phyloP scores from a whole-genome alignment of 768 basidiomycete species.

The Tricholomella constricta region DNA sequence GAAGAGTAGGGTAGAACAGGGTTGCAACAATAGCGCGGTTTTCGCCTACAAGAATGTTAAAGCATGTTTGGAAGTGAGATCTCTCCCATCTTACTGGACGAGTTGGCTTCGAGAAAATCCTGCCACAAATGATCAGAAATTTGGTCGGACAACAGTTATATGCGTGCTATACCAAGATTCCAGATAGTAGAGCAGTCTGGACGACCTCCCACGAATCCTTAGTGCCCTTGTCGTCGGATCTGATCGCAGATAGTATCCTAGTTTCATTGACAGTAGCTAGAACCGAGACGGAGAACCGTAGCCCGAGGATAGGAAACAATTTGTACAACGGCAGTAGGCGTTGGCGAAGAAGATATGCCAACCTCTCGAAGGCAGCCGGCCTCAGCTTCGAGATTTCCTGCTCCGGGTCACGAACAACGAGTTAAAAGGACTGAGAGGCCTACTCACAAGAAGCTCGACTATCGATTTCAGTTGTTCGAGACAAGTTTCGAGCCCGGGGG shows the following conservation, averaged over 20 bases:
- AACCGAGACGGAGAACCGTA: slow-evolving; percentile 44
- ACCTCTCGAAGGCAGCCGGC: slow-evolving; percentile 34
- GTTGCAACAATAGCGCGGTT: slow-evolving; percentile 28
- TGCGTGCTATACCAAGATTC: slow-evolving; percentile 41
- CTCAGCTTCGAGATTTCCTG: slow-evolving; percentile 44
- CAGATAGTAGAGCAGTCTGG: slow-evolving; percentile 51
- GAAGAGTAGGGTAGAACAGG: slow-evolving; percentile 24
- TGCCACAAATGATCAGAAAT: slow-evolving; percentile 2
- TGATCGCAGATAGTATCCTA: slow-evolving; percentile 33
- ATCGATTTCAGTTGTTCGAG: slow-evolving; percentile 44
- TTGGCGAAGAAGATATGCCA: slow-evolving; percentile 42
- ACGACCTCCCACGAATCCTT: slow-evolving; percentile 45
- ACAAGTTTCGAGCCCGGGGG: slow-evolving; percentile 32
- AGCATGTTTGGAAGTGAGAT: slow-evolving; percentile 12
- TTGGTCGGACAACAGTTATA: neutral
- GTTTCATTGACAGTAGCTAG: slow-evolving; percentile 40
- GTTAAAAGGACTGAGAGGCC: neutral
- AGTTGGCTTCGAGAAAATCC: slow-evolving; percentile 34
- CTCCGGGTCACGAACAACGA: neutral
- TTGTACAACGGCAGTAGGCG: slow-evolving; percentile 48
- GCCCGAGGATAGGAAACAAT: slow-evolving; percentile 35
- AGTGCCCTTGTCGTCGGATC: slow-evolving; percentile 14
- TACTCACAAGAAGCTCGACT: slow-evolving; percentile 44
- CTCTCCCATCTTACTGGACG: slow-evolving; percentile 23
- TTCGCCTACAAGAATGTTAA: slow-evolving; percentile 39